Evolutionary conservation across 257 asterid genomes (phyloP).

Genomic region (Agastache rugosa): DNA sequence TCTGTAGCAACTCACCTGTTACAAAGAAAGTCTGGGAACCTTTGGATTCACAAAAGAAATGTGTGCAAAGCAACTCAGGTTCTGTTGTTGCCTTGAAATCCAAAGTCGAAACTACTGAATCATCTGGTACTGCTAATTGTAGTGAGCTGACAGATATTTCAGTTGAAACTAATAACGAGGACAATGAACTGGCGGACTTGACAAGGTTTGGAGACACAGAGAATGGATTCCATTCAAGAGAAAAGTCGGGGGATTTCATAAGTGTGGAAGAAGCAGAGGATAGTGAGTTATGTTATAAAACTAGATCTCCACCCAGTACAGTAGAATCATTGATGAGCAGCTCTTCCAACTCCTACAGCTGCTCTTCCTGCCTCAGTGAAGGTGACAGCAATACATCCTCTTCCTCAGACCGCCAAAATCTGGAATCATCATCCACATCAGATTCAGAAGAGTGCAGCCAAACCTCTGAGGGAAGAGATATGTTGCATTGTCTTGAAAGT

Average conservation of each 20-base stretch:
- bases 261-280: conserved; percentile 54
- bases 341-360: conserved; percentile 77
- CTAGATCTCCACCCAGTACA: conserved; percentile 38
- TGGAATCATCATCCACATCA: conserved; percentile 73
- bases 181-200: conserved; percentile 42
- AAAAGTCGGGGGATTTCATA: conserved; percentile 42
- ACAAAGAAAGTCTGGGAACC: conserved; percentile 97
- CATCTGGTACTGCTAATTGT: conserved; percentile 46
- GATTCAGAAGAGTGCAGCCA: conserved; percentile 83
- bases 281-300: conserved; percentile 39
- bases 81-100: conserved; percentile 64
- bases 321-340: conserved; percentile 50
- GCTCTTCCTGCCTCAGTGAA: conserved; percentile 84
- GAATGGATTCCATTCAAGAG: conserved; percentile 38
- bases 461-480: conserved; percentile 68
- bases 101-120: conserved; percentile 58
- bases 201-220: conserved; percentile 25
- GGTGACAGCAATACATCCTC: conserved; percentile 78
- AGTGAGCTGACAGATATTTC: conserved; percentile 49
- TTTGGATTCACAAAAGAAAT: conserved; percentile 73
- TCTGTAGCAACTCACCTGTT: conserved; percentile 46
- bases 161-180: conserved; percentile 43
- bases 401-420: conserved; percentile 60
- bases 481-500: conserved; percentile 50
- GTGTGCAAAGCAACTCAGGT: conserved; percentile 65